Base-by-base conservation (phyloP, 371 early-diverging fungal genomes). In the Nematocida homosporus region DNA sequence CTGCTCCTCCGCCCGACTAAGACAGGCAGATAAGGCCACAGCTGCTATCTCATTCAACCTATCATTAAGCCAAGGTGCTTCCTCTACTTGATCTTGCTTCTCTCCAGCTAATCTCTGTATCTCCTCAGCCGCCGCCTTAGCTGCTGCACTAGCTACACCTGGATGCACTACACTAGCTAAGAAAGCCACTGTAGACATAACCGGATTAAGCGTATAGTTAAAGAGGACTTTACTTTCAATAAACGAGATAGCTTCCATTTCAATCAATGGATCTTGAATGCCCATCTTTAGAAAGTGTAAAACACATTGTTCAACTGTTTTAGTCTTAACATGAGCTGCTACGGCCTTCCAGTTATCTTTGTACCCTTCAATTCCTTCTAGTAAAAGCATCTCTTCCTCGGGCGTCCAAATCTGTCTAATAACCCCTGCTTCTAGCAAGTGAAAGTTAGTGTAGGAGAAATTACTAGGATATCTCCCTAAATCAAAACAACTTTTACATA, bases 351-450 rank as follows among this genome's bases (percentile, higher is more conserved):
- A 98, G 83, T 95, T 92, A 66, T 95, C 93, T 48, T 79, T 81
- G 84, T 86, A 92, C 86, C 92, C 86, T 79, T 97, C 97, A 37
- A 98, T 85, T 0, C 90, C 97, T 84, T 95, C 96, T 47, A 98
- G 83, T 35, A 98, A 86, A 57, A 90, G 81, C 27, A 94, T 84
- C 6, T 90, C 91, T 80, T 98, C 98, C 82, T 93, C 89, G 68
- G 92, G 92, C 1, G 88, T 87, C 98, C 98, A 98, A 27, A 85
- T 82, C 30, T 87, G 34, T 41, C 56, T 16, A 64, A 50, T 56
- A 8, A 84, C 38, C 5, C 56, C 53, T 8, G 56, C 51, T 23
- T 67, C 65, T 18, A 79, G 54, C 18, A 66, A 50, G 38, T 76
- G 50, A 65, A 81, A 82, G 34, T 76, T 78, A 20, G 56, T 37